Base-by-base conservation (phyloP, 768 basidiomycete species). In the Serendipita sp. region DNA sequence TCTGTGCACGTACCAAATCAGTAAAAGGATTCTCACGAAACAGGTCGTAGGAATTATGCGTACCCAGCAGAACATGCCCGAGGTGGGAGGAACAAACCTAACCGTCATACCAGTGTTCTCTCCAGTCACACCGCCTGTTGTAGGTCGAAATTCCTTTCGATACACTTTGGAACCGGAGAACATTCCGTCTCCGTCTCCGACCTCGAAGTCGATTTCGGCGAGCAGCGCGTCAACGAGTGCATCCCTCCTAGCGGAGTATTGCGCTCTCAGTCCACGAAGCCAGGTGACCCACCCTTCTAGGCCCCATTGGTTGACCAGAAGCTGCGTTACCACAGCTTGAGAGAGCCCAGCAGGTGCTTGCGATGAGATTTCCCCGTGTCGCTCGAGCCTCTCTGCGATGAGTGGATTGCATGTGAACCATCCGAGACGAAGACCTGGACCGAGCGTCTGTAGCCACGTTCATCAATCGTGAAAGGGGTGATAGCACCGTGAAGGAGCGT, bases 11-110 rank as follows among this genome's bases (percentile, higher is more conserved):
- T 62, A 50, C 40, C 23, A 23, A 23, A 23, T 23, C 23, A 23
- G 23, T 23, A 23, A 23, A 23, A 23, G 23, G 23, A 23, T 23
- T 23, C 23, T 23, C 23, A 23, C 23, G 23, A 23, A 23, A 23
- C 23, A 23, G 23, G 23, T 23, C 23, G 23, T 23, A 23, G 23
- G 23, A 23, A 23, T 23, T 23, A 23, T 23, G 71, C 78, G 63
- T 69, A 83, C 83, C 84, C 84, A 87, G 34, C 85, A 67, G 72
- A 89, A 91, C 90, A 91, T 93, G 5, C 90, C 90, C n/a, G 85
- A 79, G 1, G 80, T 79, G 0, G 89, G 88, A 10, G 88, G 85
- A 1, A 87, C 80, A 70, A 90, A 85, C 55, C 81, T 83, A 67
- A 90, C 80, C 55, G 4, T 36, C 55, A n/a, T 34, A 11, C 10